Conservation (phyloP, 140 eudicot species). For the Senecio squalidus region DNA sequence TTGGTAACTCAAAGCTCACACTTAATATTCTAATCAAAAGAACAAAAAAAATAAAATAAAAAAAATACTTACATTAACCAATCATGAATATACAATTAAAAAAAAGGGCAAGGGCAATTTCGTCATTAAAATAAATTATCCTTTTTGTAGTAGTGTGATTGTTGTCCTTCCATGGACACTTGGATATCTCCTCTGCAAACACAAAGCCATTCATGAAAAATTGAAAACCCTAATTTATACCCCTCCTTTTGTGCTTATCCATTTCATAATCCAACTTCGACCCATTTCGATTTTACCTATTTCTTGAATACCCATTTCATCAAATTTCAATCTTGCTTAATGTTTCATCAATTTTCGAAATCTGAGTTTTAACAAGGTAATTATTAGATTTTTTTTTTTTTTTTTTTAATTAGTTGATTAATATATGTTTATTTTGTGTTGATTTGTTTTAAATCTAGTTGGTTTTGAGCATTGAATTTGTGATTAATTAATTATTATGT, state of each 20-base stretch:
- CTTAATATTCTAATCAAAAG: not conserved
- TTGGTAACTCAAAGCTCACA: constrained; percentile 18
- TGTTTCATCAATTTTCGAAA: constrained; percentile 29
- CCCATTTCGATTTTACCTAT: constrained; percentile 20
- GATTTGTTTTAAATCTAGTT: not conserved
- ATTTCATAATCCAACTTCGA: constrained; percentile 16
- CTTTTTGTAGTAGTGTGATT: constrained; percentile 23
- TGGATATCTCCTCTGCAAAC: constrained; percentile 34
- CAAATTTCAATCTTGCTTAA: constrained; percentile 29
- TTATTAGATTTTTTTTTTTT: not conserved
- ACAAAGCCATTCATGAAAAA: constrained; percentile 26
- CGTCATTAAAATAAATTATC: constrained; percentile 22
- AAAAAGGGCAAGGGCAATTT: constrained; percentile 31
- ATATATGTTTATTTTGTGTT: not conserved
- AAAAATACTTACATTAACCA: constrained; percentile 15
- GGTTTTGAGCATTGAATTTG: not conserved
- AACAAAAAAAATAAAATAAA: constrained; percentile 9
- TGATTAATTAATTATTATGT: not conserved
- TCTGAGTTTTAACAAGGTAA: constrained; percentile 22
- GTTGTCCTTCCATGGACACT: constrained; percentile 38
- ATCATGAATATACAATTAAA: constrained; percentile 14
- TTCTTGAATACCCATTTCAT: constrained; percentile 16
- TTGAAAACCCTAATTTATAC: constrained; percentile 36
- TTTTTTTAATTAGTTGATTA: not conserved
- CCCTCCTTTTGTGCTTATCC: constrained; percentile 23